These are phyloP conservation scores for Rossbeevera mucosa DNA, from an alignment of 768 basidiomycete species.

Conservation along the genomic window DNA sequence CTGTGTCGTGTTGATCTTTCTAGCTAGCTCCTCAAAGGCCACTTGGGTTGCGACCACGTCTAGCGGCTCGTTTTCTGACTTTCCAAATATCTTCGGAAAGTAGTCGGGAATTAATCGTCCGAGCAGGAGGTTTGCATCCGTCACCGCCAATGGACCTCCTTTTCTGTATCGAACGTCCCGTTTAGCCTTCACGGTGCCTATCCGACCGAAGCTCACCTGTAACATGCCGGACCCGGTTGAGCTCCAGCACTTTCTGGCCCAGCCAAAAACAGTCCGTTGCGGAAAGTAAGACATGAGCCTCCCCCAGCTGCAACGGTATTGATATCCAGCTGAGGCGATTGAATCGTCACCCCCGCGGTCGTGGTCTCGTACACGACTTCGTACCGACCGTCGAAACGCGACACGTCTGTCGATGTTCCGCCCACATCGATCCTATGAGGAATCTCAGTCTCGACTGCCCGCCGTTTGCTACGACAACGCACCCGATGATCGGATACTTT, in stretches of 20 bases:
- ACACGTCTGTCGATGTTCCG: constrained; percentile 94
- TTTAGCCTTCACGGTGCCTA: neutral
- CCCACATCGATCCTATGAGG: constrained; percentile 76
- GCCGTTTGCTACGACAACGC: constrained; percentile 23
- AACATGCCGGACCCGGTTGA: constrained; percentile 90
- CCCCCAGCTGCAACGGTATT: constrained; percentile 96
- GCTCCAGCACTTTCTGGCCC: constrained; percentile 94
- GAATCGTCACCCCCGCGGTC: constrained; percentile 89
- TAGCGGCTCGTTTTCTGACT: constrained; percentile 78
- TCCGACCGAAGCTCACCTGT: constrained; percentile 49
- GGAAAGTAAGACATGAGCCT: constrained; percentile 83
- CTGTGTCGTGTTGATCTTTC: constrained; percentile 65
- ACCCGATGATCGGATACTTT: constrained; percentile 82
- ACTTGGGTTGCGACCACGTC: constrained; percentile 65
- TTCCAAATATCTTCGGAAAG: constrained; percentile 95
- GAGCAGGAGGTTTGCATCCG: constrained; percentile 87
- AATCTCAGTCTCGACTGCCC: neutral
- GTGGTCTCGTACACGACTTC: constrained; percentile 95
- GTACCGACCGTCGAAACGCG: constrained; percentile 85
- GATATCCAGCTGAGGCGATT: constrained; percentile 90
- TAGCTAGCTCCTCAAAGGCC: constrained; percentile 64
- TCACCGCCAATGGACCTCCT: constrained; percentile 87
- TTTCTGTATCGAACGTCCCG: constrained; percentile 46
- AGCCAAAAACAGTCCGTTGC: constrained; percentile 84
- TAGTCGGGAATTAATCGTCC: constrained; percentile 86